Evolutionary conservation across 805 yeast species (phyloP).

Genomic region (Candida silvicultrix): DNA sequence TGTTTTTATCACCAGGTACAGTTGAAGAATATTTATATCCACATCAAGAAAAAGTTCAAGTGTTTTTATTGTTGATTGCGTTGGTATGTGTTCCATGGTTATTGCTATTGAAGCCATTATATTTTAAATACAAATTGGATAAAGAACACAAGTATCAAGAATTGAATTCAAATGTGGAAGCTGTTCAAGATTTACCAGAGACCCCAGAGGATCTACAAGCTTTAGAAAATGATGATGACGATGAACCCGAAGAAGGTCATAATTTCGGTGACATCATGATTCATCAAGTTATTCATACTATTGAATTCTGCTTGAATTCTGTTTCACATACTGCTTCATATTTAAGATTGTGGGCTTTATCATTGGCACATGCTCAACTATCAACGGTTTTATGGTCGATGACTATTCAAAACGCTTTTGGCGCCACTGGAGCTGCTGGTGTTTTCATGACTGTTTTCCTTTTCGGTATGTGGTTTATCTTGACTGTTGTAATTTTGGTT

Average conservation of each 20-base stretch:
- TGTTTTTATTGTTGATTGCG: conserved; percentile 65
- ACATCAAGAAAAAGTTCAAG: conserved; percentile 77
- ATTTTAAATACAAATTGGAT: conserved; percentile 45
- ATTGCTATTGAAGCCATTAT: conserved; percentile 76
- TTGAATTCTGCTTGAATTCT: conserved; percentile 95
- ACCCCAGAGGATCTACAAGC: conserved; percentile 40
- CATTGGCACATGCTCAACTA: conserved; percentile 95
- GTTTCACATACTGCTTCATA: conserved; percentile 98
- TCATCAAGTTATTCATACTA: conserved; percentile 97
- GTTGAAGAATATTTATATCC: conserved; percentile 75
- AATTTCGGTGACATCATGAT: conserved; percentile 93
- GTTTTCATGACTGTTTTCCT: conserved; percentile 67
- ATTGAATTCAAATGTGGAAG: conserved; percentile 35
- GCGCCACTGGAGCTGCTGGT: conserved; percentile 50
- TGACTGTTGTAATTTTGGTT: conserved; percentile 87
- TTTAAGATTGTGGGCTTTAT: conserved; percentile 94
- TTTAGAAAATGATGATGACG: conserved; percentile 34
- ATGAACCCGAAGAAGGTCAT: conserved; percentile 41
- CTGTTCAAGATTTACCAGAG: conserved; percentile 33
- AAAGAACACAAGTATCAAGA: conserved; percentile 24
- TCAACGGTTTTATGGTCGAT: conserved; percentile 93
- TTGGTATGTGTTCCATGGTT: conserved; percentile 92
- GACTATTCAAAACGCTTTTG: conserved; percentile 81
- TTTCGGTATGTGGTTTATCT: conserved; percentile 91
- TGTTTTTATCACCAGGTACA: conserved; percentile 92